Conservation (phyloP, 768 basidiomycete genomes). For the Russula earlei region DNA sequence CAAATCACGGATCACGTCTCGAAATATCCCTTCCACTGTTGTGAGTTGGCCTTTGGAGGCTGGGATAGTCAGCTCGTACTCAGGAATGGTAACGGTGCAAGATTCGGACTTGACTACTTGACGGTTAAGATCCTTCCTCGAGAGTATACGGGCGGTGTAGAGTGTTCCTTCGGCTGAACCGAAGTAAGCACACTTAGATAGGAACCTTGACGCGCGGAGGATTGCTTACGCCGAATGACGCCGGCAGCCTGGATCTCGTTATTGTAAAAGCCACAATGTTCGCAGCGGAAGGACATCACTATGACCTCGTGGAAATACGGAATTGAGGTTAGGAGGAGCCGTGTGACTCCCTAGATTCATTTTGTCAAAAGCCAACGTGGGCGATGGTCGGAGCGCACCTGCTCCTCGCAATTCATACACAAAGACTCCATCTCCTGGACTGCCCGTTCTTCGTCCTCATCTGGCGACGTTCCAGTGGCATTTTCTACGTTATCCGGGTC, state of each 20-base stretch:
- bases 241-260: slow-evolving; percentile 94
- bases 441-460: slow-evolving; percentile 48
- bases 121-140: slow-evolving; percentile 74
- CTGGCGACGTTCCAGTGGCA: slow-evolving; percentile 11
- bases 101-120: slow-evolving; percentile 86
- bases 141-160: slow-evolving; percentile 72
- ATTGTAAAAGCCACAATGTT: slow-evolving; percentile 81
- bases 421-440: slow-evolving; percentile 83
- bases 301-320: slow-evolving; percentile 94
- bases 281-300: slow-evolving; percentile 93
- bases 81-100: slow-evolving; percentile 76
- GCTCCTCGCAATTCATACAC: slow-evolving; percentile 89
- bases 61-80: slow-evolving; percentile 87
- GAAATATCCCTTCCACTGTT: slow-evolving; percentile 89
- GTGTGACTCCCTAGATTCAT: slow-evolving; percentile 63
- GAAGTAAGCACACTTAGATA: neutral
- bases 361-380: neutral
- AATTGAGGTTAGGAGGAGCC: slow-evolving; percentile 85
- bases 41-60: slow-evolving; percentile 85
- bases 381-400: slow-evolving; percentile 42
- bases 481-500: slow-evolving; percentile 14
- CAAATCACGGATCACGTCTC: slow-evolving; percentile 75
- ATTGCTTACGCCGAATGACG: slow-evolving; percentile 61
- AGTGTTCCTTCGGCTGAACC: slow-evolving; percentile 65
- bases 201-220: neutral